These are phyloP conservation scores for Ceratobasidium sp. DNA, from an alignment of 1,284 basidiomycete species.

Conservation along the genomic window DNA sequence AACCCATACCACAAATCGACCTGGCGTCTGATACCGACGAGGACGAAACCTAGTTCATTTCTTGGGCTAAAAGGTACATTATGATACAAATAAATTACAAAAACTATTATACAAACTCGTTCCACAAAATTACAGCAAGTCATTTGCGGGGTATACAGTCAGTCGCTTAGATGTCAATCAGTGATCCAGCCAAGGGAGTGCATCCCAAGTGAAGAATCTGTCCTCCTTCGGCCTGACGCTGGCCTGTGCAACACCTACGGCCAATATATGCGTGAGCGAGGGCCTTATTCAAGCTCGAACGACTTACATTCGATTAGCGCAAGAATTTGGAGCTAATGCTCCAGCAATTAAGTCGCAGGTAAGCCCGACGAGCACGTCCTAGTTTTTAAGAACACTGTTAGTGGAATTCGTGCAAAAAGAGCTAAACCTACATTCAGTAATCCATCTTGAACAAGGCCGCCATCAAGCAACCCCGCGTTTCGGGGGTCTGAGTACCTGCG, in stretches of 20 bases:
- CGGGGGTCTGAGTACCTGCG: constrained; percentile 36
- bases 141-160: too few species aligned
- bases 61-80: constrained; percentile 23
- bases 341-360: constrained; percentile 21
- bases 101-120: constrained; percentile 27
- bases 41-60: constrained; percentile 54
- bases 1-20: constrained; percentile 67
- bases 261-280: not conserved
- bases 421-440: constrained; percentile 24
- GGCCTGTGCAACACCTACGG: constrained; percentile 32
- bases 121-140: constrained; percentile 12
- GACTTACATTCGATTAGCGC: constrained; percentile 34
- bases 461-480: constrained; percentile 33
- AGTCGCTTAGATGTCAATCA: constrained; percentile 1
- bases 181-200: constrained; percentile 25
- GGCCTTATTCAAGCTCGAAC: too few species aligned
- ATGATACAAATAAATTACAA: constrained; percentile 39
- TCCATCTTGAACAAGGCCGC: constrained; percentile 38
- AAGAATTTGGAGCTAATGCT: constrained; percentile 10
- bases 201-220: constrained; percentile 27
- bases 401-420: not conserved
- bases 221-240: constrained; percentile 5
- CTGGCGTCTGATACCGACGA: constrained; percentile 65
- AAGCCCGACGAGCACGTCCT: constrained; percentile 33
- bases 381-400: not conserved